Evolutionary conservation across 176 grass and related monocot genomes (phyloP), one percentile per base, ranked within the genome.

Genomic region (Cenchrus fungigraminus): DNA sequence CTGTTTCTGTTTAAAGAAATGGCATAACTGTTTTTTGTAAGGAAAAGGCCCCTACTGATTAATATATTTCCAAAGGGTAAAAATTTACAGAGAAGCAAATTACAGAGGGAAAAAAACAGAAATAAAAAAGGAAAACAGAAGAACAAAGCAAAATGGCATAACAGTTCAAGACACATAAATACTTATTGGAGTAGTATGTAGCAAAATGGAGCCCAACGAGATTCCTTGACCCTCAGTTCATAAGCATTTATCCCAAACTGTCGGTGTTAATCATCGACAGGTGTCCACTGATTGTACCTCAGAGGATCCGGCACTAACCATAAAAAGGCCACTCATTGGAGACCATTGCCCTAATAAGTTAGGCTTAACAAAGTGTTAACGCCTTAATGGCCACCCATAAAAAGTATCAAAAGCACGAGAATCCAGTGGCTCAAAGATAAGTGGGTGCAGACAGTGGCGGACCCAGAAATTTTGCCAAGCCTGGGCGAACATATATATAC

Each of bases 351-450:
- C 66, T 68, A 51, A 7, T 68, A 51, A 7, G 52, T 60, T 70
- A 63, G 31, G 16, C 43, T 68, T 85, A 81, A 85, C 77, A 42
- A 88, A 75, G 76, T 80, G 87, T 76, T 70, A 69, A 37, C 29
- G 5, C 69, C 87, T 81, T 85, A 89, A 85, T 89, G 87, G 70
- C 70, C 87, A 84, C 82, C 71, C 71, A 75, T 81, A 76, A 76
- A 85, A 80, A 81, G 76, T 19, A 85, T 45, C 61, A 6, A 89
- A 85, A 89, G 87, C 77, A 63, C 1, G 62, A 31, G 69, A 89
- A 89, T 85, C 70, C 70, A 85, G 44, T 85, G 82, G 61, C 77
- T 76, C 67, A 76, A 86, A 71, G 64, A 86, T 78, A 59, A 90
- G 79, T 82, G 83, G 88, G 78, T 57, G 83, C 47, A 86, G 83